Conservation (phyloP, 331 rosid species). For the Stylosanthes scabra region DNA sequence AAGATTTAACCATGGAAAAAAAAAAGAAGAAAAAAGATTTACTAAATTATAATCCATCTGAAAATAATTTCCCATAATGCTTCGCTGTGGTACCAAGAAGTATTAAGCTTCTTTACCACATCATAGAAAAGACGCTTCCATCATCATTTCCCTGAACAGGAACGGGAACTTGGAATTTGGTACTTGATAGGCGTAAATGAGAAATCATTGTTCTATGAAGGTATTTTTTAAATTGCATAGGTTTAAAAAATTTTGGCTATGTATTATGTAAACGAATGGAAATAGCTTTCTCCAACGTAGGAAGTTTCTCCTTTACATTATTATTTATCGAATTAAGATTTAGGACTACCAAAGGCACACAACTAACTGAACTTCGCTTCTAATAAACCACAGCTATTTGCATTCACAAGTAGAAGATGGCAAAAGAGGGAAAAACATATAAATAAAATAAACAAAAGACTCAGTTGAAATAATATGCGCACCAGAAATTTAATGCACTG, state of each 20-base stretch:
- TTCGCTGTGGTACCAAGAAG: not conserved
- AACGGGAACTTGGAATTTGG: not conserved
- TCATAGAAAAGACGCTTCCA: not conserved
- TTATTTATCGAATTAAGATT: not conserved
- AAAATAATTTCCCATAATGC: not conserved
- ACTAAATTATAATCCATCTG: not conserved
- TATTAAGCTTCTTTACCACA: constrained; percentile 1
- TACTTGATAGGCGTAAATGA: constrained; percentile 3
- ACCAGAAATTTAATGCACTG: constrained; percentile 84
- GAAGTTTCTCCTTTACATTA: no score
- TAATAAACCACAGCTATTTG: constrained; percentile 1
- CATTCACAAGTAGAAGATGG: not conserved
- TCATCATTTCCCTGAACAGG: not conserved
- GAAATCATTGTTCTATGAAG: not conserved
- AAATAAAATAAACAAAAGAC: constrained; percentile 22
- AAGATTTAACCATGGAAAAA: no score
- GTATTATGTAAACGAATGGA: not conserved
- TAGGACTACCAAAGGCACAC: constrained; percentile 8
- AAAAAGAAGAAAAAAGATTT: no score
- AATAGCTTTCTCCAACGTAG: not conserved
- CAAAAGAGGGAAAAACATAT: not conserved
- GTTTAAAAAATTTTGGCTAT: not conserved
- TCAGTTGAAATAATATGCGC: constrained; percentile 18
- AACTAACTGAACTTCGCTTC: constrained; percentile 10
- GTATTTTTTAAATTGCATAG: constrained; percentile 5